A percentile compares a stretch with the other conserved stretches of the same genome.
These are phyloP conservation scores for Kwoniella heveanensis DNA, from an alignment of 768 basidiomycete species.

Conservation along the genomic window DNA sequence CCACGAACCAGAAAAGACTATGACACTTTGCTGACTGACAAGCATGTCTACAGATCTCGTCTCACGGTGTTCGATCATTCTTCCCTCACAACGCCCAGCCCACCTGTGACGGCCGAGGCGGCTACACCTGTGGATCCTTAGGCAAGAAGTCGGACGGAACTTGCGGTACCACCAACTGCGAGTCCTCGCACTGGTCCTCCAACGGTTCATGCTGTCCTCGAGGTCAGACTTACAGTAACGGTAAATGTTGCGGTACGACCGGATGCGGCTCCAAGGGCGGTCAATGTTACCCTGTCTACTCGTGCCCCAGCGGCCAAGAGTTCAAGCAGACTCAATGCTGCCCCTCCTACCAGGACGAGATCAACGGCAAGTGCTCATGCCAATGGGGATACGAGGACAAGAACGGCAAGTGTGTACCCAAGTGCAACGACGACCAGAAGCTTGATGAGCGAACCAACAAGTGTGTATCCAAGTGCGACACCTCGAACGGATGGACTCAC, in stretches of 20 bases:
- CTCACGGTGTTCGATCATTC: constrained; percentile 16
- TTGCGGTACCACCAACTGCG: constrained; percentile 37
- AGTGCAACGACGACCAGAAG: constrained; percentile 30
- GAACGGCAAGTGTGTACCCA: constrained; percentile 23
- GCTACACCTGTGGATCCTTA: constrained; percentile 46
- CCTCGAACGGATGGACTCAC: constrained; percentile 27
- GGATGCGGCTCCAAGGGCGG: constrained; percentile 30
- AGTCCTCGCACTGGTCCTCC: constrained; percentile 28
- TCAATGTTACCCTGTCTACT: constrained; percentile 31
- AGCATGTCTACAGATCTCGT: constrained; percentile 14
- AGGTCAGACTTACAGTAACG: constrained; percentile 42
- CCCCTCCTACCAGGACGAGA: constrained; percentile 14
- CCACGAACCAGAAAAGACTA: too few relatives aligned
- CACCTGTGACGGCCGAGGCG: constrained; percentile 47
- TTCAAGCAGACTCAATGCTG: constrained; percentile 38
- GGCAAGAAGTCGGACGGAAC: constrained; percentile 28
- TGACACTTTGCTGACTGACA: constrained; percentile 16
- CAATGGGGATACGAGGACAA: constrained; percentile 41
- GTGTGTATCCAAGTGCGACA: constrained; percentile 37
- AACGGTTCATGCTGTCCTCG: constrained; percentile 47
- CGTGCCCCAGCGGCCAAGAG: constrained; percentile 23
- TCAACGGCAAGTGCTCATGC: constrained; percentile 41
- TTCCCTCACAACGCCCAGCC: constrained; percentile 50
- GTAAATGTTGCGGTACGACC: constrained; percentile 39
- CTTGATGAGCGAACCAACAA: constrained; percentile 29